phyloP scores from a whole-genome alignment of 106 monocot species.

The Posidonia australis region DNA sequence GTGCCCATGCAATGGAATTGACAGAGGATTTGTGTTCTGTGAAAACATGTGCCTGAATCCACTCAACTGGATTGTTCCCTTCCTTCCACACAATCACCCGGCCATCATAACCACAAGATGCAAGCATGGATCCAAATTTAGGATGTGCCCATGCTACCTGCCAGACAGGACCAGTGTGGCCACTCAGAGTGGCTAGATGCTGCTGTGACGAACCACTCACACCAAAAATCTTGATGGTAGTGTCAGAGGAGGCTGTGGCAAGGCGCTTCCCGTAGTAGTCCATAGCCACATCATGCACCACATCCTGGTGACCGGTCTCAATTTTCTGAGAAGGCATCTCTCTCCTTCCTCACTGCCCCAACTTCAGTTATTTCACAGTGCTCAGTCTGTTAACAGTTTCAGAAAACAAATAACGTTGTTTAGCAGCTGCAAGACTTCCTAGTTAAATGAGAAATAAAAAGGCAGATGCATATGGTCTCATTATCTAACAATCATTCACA shows the following conservation, averaged over 20 bases:
- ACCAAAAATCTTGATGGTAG: slow-evolving; percentile 20
- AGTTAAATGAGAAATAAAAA: too few species aligned
- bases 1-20: slow-evolving; percentile 24
- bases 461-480: too few species aligned
- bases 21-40: slow-evolving; percentile 20
- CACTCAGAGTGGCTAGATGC: slow-evolving; percentile 18
- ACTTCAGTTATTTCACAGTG: background rate
- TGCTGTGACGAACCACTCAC: slow-evolving; percentile 19
- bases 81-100: slow-evolving; percentile 27
- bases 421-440: background rate
- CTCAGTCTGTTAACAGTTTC: background rate
- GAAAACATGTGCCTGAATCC: slow-evolving; percentile 21
- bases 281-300: slow-evolving; percentile 22
- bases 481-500: too few species aligned
- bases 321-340: slow-evolving; percentile 23
- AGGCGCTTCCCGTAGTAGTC: slow-evolving; percentile 24
- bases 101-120: slow-evolving; percentile 21
- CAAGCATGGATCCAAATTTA: slow-evolving; percentile 19
- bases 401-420: background rate
- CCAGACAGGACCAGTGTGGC: slow-evolving; percentile 25
- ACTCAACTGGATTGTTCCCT: slow-evolving; percentile 13
- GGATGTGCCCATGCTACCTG: slow-evolving; percentile 28
- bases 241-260: slow-evolving; percentile 20
- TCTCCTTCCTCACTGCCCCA: background rate
- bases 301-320: slow-evolving; percentile 20